Base-by-base conservation (phyloP, 2,329 filamentous ascomycete genomes). In the Colletotrichum sp. region DNA sequence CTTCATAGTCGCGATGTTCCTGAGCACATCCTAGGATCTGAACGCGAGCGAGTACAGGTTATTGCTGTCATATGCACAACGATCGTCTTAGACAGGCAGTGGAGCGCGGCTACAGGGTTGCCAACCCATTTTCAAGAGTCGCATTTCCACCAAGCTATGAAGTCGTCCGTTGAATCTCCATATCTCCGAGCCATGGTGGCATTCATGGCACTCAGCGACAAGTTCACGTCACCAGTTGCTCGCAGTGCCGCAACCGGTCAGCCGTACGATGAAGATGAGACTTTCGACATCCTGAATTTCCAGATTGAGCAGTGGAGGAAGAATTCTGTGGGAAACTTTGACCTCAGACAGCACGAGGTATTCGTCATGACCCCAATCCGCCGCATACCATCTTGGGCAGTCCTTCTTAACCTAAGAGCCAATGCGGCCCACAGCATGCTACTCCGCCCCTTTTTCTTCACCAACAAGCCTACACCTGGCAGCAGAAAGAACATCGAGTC, bases 1-100 rank as follows among this genome's bases (percentile, higher is more conserved):
- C 71, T 81, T 3, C 80, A 82, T 15, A 80, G 78, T n/a, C 68
- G 78, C 10, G 79, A 82, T 6, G 78, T 81, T 2, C 77, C 77
- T 0, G 76, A 79, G 16, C 80, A 81, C n/a, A 69, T 77, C 1
- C 28, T 73, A 24, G 39, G 60, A 18, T 66, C 77, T 9, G 68
- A 73, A 8, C 60, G 24, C 18, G 55, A 76, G 63, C 66, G 65
- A 18, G 28, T 59, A 6, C 55, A 77, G 36, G 39, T 70, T 3
- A 36, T 59, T 15, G 65, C 65, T 18, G 52, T 78, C 6, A 75
- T 72, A 18, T 70, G 72, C 61, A 78, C 57, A 7, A 67, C 68
- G 4, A 52, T 78, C 21, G 69, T 78, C 21, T 59, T 78, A 6
- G 77, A 78, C 57, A 59, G 77, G n/a, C 77, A 78, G 55, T 78